These are phyloP conservation scores for Wickerhamomyces chambardii DNA, from an alignment of 805 yeast genomes.

Conservation along the genomic window DNA sequence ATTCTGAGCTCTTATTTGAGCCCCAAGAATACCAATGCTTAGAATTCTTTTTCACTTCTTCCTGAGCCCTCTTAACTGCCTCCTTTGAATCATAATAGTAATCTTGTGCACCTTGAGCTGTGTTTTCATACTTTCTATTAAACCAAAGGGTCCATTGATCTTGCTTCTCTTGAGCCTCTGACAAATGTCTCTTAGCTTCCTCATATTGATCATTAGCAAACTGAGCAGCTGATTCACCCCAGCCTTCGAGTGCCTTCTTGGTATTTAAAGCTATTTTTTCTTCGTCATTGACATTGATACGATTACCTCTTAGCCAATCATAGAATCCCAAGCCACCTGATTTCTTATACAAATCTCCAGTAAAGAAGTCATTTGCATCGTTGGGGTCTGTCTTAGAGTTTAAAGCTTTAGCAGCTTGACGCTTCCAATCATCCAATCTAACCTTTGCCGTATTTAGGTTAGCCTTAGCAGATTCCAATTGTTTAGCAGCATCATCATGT, in stretches of 20 bases:
- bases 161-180: not conserved
- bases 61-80: slow-evolving; percentile 23
- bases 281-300: slow-evolving; percentile 18
- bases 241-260: slow-evolving; percentile 29
- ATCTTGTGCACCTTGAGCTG: slow-evolving; percentile 16
- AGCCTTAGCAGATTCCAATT: slow-evolving; percentile 13
- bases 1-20: slow-evolving; percentile 24
- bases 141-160: slow-evolving; percentile 14
- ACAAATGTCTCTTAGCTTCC: slow-evolving; percentile 5
- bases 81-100: slow-evolving; percentile 21
- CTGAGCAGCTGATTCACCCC: slow-evolving; percentile 36
- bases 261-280: slow-evolving; percentile 24
- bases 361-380: not conserved
- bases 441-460: slow-evolving; percentile 10
- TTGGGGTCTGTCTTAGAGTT: no score
- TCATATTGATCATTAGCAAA: slow-evolving; percentile 32
- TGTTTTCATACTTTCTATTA: slow-evolving; percentile 13
- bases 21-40: slow-evolving; percentile 31
- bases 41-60: slow-evolving; percentile 21
- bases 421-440: slow-evolving; percentile 10
- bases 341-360: not conserved
- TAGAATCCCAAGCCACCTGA: slow-evolving; percentile 9
- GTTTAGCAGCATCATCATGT: slow-evolving; percentile 19
- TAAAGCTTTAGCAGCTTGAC: no score
- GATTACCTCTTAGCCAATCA: slow-evolving; percentile 18